Percentiles rank a stretch among this genome's conserved stretches.
These are phyloP conservation scores for Daldinia decipiens DNA, from an alignment of 495 filamentous ascomycete genomes.

Conservation along the genomic window DNA sequence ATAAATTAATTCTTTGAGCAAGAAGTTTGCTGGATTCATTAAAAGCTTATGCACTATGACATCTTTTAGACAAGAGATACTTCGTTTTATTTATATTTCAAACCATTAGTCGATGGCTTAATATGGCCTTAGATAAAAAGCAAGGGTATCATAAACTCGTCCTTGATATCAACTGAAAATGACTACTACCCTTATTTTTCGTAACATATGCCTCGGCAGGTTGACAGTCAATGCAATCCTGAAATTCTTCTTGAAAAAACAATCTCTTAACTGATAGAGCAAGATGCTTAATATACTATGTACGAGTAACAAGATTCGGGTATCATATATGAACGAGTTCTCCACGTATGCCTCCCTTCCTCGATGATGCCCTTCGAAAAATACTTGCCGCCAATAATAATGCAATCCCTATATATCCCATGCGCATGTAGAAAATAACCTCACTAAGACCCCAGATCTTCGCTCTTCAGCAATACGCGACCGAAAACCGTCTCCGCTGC, in stretches of 20 bases:
- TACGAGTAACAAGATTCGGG: constrained; percentile 24
- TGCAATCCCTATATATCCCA: constrained; percentile 7
- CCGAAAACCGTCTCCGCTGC: background rate
- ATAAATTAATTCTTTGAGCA: too few species aligned
- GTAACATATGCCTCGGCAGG: background rate
- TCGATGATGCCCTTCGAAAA: constrained; percentile 15
- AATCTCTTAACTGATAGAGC: constrained; percentile 1
- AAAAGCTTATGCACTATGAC: too few species aligned
- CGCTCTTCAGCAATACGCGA: background rate
- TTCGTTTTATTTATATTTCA: too few species aligned
- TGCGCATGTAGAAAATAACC: background rate
- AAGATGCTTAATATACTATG: constrained; percentile 9
- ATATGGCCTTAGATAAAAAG: too few species aligned
- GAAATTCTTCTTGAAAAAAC: background rate
- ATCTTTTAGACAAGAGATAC: background rate
- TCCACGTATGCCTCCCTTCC: constrained; percentile 22
- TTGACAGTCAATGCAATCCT: background rate
- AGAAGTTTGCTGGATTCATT: too few species aligned
- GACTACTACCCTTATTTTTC: background rate
- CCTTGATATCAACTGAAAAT: background rate
- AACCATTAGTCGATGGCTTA: too few species aligned
- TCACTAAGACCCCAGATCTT: background rate
- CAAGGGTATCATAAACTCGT: too few species aligned
- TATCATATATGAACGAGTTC: constrained; percentile 34
- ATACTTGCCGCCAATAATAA: constrained; percentile 25